Base-by-base conservation (phyloP, 2,329 filamentous ascomycete genomes). In the Clathrospora elynae region DNA sequence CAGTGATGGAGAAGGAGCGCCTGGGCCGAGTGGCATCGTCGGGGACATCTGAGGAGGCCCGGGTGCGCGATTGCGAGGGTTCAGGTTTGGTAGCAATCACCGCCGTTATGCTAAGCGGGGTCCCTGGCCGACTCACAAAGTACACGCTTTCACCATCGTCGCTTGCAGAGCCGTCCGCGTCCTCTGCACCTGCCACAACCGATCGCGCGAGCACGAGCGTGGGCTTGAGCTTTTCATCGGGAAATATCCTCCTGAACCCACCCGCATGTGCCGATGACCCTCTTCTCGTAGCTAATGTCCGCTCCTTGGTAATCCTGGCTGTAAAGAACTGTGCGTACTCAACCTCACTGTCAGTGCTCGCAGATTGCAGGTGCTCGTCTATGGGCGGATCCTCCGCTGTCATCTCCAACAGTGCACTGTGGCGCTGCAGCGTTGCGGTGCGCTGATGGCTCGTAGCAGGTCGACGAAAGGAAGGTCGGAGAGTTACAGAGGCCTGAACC, bases 381-480 rank as follows among this genome's bases (percentile, higher is more conserved):
- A 42, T 28, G 1, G 61, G 56, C 7, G 52, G 39, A 20, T 64
- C 39, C 32, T 66, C 64, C 24, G 45, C 41, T 4, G 61, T 58
- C 47, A 59, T 59, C 18, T 63, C 62, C 20, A 70, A 45, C 31
- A 62, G 51, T 12, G 56, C 69, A 25, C 68, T 65, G 26, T 70
- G 73, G 48, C 83, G 79, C 55, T 87, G 82, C 18, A 89, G 72
- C 1, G 85, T 88, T 22, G 82, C 83, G 31, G 85, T 87, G 57
- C 88, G 79, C 65, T 91, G 86, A 62, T 90, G 87, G 66, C 87
- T 90, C 12, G 88, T 91, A 31, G 86, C 86, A 37, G 88, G 88
- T 57, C 87, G 77, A 45, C 85, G 82, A 46, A 91, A 77, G 14
- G 80, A 83, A 2, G 83, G 79, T 49, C 87, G 74, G 59, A 86